Conservation (phyloP, 2,329 filamentous ascomycete genomes). For the Arthrobotrys entomopaga region DNA sequence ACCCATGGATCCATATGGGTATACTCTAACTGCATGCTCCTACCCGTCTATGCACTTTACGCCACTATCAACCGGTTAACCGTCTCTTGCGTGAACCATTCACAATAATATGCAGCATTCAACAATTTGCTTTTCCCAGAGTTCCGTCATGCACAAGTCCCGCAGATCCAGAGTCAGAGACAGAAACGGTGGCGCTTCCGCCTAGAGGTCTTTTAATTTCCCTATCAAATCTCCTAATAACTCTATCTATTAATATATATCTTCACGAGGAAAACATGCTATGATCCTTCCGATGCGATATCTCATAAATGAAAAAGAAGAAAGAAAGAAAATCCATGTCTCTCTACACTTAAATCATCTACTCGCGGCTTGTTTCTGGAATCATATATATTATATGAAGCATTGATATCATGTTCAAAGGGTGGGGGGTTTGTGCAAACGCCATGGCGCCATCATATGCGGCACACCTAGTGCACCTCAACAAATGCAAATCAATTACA, state of each 20-base stretch:
- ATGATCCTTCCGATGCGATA: neutral
- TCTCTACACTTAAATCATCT: constrained; percentile 2
- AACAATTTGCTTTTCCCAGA: constrained; percentile 35
- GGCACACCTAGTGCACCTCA: neutral
- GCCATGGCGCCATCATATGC: neutral
- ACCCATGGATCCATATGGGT: no score
- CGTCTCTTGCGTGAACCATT: neutral
- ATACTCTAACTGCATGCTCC: neutral
- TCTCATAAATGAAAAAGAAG: neutral
- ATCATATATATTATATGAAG: constrained; percentile 1
- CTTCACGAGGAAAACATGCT: neutral
- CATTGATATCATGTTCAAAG: constrained; percentile 17
- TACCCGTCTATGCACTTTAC: neutral
- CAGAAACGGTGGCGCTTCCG: constrained; percentile 44
- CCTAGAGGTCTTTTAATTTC: constrained; percentile 42
- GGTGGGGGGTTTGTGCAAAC: constrained; percentile 25
- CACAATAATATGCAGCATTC: neutral
- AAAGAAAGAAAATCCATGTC: neutral
- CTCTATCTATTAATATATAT: neutral
- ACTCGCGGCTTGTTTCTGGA: constrained; percentile 9
- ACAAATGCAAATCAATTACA: neutral
- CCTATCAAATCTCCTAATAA: constrained; percentile 4
- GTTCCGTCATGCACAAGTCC: constrained; percentile 14
- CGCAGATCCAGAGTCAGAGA: constrained; percentile 17
- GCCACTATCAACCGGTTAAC: neutral